Percentiles rank a stretch among this genome's conserved stretches.
Evolutionary conservation across 2,329 filamentous ascomycete species (phyloP).

Genomic region (Teratosphaeria gauchensis): DNA sequence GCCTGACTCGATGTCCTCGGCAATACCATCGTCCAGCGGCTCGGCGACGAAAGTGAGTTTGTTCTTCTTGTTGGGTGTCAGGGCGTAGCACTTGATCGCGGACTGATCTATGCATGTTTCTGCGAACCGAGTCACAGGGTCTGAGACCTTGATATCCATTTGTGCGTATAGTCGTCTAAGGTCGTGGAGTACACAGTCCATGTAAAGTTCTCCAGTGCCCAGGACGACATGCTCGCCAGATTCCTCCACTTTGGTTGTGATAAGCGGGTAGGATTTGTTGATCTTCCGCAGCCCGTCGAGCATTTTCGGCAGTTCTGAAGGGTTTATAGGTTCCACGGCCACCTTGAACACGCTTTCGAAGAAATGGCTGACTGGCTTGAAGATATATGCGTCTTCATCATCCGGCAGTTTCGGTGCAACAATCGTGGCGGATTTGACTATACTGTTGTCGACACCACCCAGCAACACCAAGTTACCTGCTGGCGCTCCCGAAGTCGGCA

Average conservation of each 20-base stretch:
- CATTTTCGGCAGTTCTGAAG: constrained; percentile 97
- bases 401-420: constrained; percentile 71
- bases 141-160: constrained; percentile 98
- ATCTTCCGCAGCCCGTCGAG: constrained; percentile 91
- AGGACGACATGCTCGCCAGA: constrained; percentile 93
- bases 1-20: constrained; percentile 85
- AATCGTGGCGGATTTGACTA: constrained; percentile 92
- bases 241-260: constrained; percentile 95
- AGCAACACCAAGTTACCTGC: constrained; percentile 92
- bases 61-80: constrained; percentile 99
- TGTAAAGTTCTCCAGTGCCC: constrained; percentile 96
- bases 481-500: constrained; percentile 82
- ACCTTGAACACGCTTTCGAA: constrained; percentile 97
- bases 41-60: constrained; percentile 98
- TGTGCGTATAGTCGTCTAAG: constrained; percentile 88
- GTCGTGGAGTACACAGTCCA: constrained; percentile 97
- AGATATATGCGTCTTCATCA: constrained; percentile 89
- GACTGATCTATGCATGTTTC: constrained; percentile 97
- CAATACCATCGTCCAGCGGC: constrained; percentile 87
- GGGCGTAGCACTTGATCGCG: constrained; percentile 93
- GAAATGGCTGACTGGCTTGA: constrained; percentile 85
- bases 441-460: constrained; percentile 89
- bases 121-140: constrained; percentile 93
- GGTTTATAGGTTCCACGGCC: constrained; percentile 95
- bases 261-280: constrained; percentile 94